Evolutionary conservation across 495 filamentous ascomycete genomes (phyloP), one percentile per base, ranked within the genome.

Genomic region (Trypethelium eluteriae): DNA sequence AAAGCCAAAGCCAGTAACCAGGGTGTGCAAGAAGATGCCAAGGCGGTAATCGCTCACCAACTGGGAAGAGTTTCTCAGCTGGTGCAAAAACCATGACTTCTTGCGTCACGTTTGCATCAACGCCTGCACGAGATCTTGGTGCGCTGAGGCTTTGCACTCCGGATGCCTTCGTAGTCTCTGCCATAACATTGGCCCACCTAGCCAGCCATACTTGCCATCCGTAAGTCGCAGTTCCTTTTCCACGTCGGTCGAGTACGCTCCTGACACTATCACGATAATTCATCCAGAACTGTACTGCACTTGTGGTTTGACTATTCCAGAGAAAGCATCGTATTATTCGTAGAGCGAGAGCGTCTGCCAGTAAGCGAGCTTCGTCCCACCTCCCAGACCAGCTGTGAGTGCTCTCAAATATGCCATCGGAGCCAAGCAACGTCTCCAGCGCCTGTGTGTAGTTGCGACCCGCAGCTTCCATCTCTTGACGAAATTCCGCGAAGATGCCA

Each of bases 171-270:
- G 93, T 86, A 35, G 92, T 76, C 67, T 92, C 81, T 1, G 88
- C 89, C 90, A 96, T 93, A 3, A 91, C 80, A 66, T 82, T 84
- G 18, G 88, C 85, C 91, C 91, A 96, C 64, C 87, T 82, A 32
- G 91, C 84, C 74, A 93, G 86, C 91, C 91, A 96, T 2, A 91
- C 90, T 71, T 90, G 84, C 90, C 90, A 96, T 7, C 89, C 88
- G 75, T 93, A 94, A 67, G 88, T 91, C 41, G 82, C 82, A 14
- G 91, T 87, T 3, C 93, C 93, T 64, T 89, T 90, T 1, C 91
- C 93, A 66, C 88, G 85, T 35, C 90, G 85, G 68, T 96, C 89
- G 14, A 96, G 76, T 34, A 97, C 80, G 71, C 89, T 88, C 47
- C 81, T 79, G 67, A 91, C 85, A 69, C 85, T 85, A 44, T 83